phyloP scores from a whole-genome alignment of 345 rosid genomes.

The Salix caprea region DNA sequence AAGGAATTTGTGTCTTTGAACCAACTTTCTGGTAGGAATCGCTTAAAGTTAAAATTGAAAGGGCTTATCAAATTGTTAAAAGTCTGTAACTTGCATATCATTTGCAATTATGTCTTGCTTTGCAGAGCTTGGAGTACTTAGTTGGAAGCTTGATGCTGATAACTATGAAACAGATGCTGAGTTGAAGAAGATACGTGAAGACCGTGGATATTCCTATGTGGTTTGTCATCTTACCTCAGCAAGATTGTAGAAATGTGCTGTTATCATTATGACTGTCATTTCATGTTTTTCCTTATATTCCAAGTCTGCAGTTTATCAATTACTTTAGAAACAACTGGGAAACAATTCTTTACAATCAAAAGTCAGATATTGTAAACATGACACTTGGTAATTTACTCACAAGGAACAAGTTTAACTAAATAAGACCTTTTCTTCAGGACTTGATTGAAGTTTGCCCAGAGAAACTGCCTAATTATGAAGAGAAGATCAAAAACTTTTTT shows the following conservation, averaged over 20 bases:
- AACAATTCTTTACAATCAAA: not conserved
- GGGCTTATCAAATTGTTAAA: not conserved
- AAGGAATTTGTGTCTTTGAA: slow-evolving; percentile 72
- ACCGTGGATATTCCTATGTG: slow-evolving; percentile 85
- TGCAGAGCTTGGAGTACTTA: slow-evolving; percentile 80
- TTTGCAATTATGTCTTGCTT: slow-evolving; percentile 3
- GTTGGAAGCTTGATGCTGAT: slow-evolving; percentile 93
- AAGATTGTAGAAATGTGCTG: not conserved
- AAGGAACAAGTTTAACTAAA: not conserved
- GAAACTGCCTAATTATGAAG: slow-evolving; percentile 83
- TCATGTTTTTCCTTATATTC: not conserved
- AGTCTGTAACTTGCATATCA: not conserved
- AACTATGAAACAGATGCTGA: slow-evolving; percentile 80
- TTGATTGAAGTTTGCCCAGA: slow-evolving; percentile 85
- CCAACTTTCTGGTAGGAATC: slow-evolving; percentile 55
- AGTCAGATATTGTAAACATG: not conserved
- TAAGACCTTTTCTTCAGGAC: slow-evolving; percentile 41
- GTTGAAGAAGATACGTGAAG: slow-evolving; percentile 78
- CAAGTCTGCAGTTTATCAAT: not conserved
- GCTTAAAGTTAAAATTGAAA: not conserved
- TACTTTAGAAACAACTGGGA: not conserved
- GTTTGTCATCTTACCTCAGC: slow-evolving; percentile 34
- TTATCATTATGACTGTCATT: not conserved
- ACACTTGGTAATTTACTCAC: not conserved
- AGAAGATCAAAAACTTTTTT: slow-evolving; percentile 75